Percentiles rank a stretch among this genome's conserved stretches.
These are phyloP conservation scores for Arabidopsis lyrata DNA, from an alignment of 441 rosid species.

Conservation along the genomic window DNA sequence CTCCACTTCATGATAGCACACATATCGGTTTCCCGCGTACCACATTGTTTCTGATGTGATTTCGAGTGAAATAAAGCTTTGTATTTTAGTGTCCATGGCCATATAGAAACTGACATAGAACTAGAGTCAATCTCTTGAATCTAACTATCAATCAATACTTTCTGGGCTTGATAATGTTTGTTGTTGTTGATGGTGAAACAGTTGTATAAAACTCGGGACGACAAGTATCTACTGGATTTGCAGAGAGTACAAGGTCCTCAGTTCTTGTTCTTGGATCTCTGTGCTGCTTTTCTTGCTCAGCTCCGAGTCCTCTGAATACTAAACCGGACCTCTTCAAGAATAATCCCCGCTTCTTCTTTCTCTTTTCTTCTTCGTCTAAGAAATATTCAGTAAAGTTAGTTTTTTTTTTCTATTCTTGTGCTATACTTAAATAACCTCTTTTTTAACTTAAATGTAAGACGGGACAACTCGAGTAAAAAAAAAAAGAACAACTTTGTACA, in stretches of 20 bases:
- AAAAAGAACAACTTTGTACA: conserved; percentile 29
- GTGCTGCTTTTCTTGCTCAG: conserved; percentile 97
- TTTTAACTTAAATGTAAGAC: conserved; percentile 25
- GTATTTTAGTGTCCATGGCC: background rate
- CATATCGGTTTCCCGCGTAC: background rate
- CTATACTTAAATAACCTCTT: conserved; percentile 9
- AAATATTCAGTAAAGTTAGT: conserved; percentile 16
- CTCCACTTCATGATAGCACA: conserved; percentile 22
- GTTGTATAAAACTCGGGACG: conserved; percentile 84
- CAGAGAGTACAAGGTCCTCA: conserved; percentile 97
- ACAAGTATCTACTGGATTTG: conserved; percentile 89
- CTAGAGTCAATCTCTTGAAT: background rate
- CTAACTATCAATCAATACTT: background rate
- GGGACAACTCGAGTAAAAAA: background rate
- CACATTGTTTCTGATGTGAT: background rate
- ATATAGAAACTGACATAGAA: background rate
- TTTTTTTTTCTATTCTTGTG: conserved; percentile 8
- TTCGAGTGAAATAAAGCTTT: conserved; percentile 1
- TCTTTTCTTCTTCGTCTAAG: conserved; percentile 11
- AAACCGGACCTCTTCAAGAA: conserved; percentile 24
- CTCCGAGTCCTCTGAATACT: conserved; percentile 73
- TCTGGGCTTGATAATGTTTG: conserved; percentile 17
- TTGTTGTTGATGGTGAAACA: conserved; percentile 32
- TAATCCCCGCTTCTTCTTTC: conserved; percentile 17
- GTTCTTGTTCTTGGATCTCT: conserved; percentile 92